A percentile compares a stretch with the other conserved stretches of the same genome.
These are phyloP conservation scores for Fusarium marasasianum DNA, from an alignment of 2,329 filamentous ascomycete species.

Conservation along the genomic window DNA sequence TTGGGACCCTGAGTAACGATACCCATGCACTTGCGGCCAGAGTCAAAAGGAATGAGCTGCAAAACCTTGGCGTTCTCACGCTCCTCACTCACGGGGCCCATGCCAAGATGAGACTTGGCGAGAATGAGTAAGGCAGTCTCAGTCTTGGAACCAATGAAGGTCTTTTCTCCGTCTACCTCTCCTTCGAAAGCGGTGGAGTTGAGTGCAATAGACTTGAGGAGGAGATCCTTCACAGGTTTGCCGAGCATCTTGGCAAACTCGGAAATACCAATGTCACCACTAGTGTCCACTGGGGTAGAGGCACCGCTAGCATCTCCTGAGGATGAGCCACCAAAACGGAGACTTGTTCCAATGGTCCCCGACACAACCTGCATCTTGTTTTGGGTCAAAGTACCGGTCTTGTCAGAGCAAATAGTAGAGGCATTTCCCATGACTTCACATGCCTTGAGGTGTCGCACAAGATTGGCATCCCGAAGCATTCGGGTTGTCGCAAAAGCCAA, in stretches of 20 bases:
- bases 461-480: slow-evolving; percentile 81
- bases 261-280: slow-evolving; percentile 53
- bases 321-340: slow-evolving; percentile 61
- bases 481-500: slow-evolving; percentile 80
- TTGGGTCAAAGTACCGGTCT: slow-evolving; percentile 73
- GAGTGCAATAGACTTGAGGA: slow-evolving; percentile 68
- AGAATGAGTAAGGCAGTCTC: slow-evolving; percentile 79
- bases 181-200: slow-evolving; percentile 83
- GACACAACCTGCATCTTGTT: slow-evolving; percentile 76
- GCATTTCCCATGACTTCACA: slow-evolving; percentile 87
- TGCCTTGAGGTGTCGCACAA: slow-evolving; percentile 79
- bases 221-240: slow-evolving; percentile 59
- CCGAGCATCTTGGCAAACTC: slow-evolving; percentile 60
- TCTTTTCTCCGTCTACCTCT: slow-evolving; percentile 71
- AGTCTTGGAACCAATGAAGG: slow-evolving; percentile 81
- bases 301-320: slow-evolving; percentile 41
- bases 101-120: slow-evolving; percentile 71
- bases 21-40: slow-evolving; percentile 77
- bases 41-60: slow-evolving; percentile 80
- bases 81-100: slow-evolving; percentile 72
- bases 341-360: slow-evolving; percentile 64
- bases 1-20: slow-evolving; percentile 62
- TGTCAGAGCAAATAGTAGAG: slow-evolving; percentile 75
- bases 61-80: slow-evolving; percentile 67
- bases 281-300: slow-evolving; percentile 41